Evolutionary conservation across 345 rosid species (phyloP), one percentile per base, ranked within the genome.

Genomic region (Camelina laxa): DNA sequence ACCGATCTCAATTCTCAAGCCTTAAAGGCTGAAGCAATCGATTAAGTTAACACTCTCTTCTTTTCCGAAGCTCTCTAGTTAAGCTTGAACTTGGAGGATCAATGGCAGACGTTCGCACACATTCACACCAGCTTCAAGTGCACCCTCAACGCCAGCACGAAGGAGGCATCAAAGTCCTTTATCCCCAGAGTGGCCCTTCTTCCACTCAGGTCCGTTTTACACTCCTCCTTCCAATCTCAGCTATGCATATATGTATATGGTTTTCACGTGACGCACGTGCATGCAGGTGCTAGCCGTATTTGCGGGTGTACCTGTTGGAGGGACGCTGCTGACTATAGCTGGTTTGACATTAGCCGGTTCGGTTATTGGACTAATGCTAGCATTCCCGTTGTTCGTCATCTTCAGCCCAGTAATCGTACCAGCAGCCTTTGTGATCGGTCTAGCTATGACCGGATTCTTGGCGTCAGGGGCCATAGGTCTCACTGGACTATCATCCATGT

Each of bases 321-420:
- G 93, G 19, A 80, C 88, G 14, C 84, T 94, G 51, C 87, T 91
- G 19, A 81, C 84, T 19, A 78, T 91, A 3, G 84, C 95, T 1
- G 97, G 95, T 7, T 22, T 89, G 66, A 82, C 87, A n/a, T 80
- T 91, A 22, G 74, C 84, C 0, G 91, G 88, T n/a, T 82, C 96
- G 4, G 60, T 90, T 12, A 87, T 86, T 7, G 96, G 89, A 49
- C 83, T 88, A 15, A 70, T 80, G 7, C 69, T 89, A 36, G 70
- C 89, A 22, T 86, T 91, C 10, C 95, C 96, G 1, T 61, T 90
- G 38, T 82, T 94, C 41, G 45, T 94, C 45, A 69, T 94, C 58
- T 90, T 83, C 82, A 91, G 97, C 82, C 98, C 92, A 0, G 83
- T 94, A 42, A 73, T 94, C 3, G 90, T 91, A 30, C 93, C 98